Percentiles rank a stretch among this genome's conserved stretches.
phyloP scores from a whole-genome alignment of 2,329 filamentous ascomycete genomes.

The Graphilbum ipis-grandicollis region DNA sequence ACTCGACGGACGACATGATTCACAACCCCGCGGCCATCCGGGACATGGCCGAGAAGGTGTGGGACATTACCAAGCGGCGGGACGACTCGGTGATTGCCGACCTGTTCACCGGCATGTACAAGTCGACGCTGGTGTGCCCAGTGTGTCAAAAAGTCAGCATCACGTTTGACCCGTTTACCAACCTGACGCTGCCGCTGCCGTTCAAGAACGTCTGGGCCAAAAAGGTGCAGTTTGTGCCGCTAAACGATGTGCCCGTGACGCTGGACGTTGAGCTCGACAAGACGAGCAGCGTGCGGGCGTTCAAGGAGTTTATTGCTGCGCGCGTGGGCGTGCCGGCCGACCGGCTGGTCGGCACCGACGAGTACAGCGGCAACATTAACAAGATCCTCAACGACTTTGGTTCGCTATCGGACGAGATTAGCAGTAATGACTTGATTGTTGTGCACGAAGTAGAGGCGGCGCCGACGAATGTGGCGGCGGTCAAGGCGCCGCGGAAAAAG shows the following conservation, averaged over 20 bases:
- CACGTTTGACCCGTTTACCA: constrained; percentile 95
- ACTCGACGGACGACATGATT: constrained; percentile 94
- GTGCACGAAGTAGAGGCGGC: constrained; percentile 60
- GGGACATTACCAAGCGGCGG: constrained; percentile 78
- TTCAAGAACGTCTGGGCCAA: constrained; percentile 70
- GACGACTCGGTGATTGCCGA: constrained; percentile 94
- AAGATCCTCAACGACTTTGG: constrained; percentile 59
- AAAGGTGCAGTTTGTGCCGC: constrained; percentile 58
- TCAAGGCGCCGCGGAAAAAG: constrained; percentile 26
- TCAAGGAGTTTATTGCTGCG: constrained; percentile 56
- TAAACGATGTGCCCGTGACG: constrained; percentile 51
- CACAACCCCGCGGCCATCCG: constrained; percentile 63
- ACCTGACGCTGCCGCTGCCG: constrained; percentile 77
- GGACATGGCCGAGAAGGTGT: constrained; percentile 73
- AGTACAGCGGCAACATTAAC: constrained; percentile 73
- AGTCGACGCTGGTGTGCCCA: constrained; percentile 88
- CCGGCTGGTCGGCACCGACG: constrained; percentile 62
- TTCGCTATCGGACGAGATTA: constrained; percentile 56
- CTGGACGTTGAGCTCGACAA: constrained; percentile 70
- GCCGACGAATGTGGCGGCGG: constrained; percentile 61
- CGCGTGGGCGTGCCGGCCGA: constrained; percentile 47
- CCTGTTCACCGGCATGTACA: constrained; percentile 94
- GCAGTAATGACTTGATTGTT: constrained; percentile 45
- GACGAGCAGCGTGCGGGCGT: constrained; percentile 46
- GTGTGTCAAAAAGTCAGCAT: constrained; percentile 90